phyloP scores from a whole-genome alignment of 768 basidiomycete genomes.

The Termitomyces sp. region DNA sequence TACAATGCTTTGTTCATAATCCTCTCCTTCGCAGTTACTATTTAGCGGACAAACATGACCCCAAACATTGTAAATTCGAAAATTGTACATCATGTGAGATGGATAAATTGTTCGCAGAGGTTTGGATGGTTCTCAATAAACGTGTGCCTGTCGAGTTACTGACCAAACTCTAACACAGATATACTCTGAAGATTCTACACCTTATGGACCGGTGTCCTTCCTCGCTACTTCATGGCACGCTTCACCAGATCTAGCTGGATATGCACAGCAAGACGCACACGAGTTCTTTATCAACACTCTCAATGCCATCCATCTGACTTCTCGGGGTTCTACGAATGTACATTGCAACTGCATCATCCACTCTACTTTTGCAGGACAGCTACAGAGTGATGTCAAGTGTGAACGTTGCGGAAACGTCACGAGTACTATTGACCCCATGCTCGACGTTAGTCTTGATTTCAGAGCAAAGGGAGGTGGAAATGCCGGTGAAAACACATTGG shows the following conservation, averaged over 20 bases:
- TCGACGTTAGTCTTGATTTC: conserved; percentile 88
- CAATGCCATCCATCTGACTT: conserved; percentile 82
- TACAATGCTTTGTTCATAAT: conserved; percentile 88
- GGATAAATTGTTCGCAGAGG: conserved; percentile 81
- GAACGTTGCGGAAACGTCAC: conserved; percentile 78
- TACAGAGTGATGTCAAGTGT: conserved; percentile 89
- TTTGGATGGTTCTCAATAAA: conserved; percentile 18
- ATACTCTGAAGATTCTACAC: conserved; percentile 50
- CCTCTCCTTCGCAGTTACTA: conserved; percentile 87
- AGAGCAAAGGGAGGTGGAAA: conserved; percentile 43
- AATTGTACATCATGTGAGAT: conserved; percentile 91
- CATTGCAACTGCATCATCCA: conserved; percentile 91
- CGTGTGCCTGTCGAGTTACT: not conserved
- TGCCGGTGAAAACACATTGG: conserved; percentile 60
- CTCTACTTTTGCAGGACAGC: conserved; percentile 78
- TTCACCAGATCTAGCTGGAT: conserved; percentile 79
- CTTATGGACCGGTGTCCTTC: conserved; percentile 81
- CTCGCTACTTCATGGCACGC: conserved; percentile 81
- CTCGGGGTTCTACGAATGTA: conserved; percentile 67
- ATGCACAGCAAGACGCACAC: conserved; percentile 94
- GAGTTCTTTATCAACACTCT: conserved; percentile 80
- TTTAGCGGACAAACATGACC: conserved; percentile 86
- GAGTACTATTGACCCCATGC: conserved; percentile 80
- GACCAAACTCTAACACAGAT: conserved; percentile 29
- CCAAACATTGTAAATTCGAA: conserved; percentile 56